A percentile compares a stretch with the other conserved stretches of the same genome.
These are phyloP conservation scores for Mallotus japonicus DNA, from an alignment of 441 rosid species.

Conservation along the genomic window DNA sequence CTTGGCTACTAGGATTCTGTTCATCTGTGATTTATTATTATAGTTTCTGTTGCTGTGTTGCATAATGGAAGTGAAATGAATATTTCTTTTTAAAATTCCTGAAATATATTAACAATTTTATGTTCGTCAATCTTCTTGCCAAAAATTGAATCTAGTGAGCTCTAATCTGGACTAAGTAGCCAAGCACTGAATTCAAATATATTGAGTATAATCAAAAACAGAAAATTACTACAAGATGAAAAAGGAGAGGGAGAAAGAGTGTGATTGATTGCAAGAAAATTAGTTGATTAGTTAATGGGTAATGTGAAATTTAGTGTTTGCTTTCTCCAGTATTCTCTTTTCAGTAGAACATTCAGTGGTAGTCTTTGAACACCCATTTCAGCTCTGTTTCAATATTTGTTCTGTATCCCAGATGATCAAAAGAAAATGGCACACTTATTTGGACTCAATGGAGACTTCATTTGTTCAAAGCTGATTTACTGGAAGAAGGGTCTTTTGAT, in stretches of 20 bases:
- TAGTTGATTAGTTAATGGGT: background rate
- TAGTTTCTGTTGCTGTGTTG: too few relatives aligned
- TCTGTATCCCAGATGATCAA: conserved; percentile 30
- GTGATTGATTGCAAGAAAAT: background rate
- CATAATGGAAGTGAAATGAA: too few relatives aligned
- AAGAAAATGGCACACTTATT: conserved; percentile 40
- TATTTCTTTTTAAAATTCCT: background rate
- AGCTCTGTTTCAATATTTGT: background rate
- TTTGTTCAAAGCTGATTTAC: conserved; percentile 28
- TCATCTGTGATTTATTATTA: too few relatives aligned
- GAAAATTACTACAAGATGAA: background rate
- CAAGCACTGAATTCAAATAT: too few relatives aligned
- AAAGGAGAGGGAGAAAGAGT: background rate
- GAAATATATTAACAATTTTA: background rate
- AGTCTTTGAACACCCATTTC: background rate
- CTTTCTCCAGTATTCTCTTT: too few relatives aligned
- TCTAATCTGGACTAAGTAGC: background rate
- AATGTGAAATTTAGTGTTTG: background rate
- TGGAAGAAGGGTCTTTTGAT: too few relatives aligned
- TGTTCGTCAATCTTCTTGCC: background rate
- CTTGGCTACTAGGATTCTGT: too few relatives aligned
- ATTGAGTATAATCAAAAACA: too few relatives aligned
- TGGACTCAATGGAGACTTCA: conserved; percentile 46
- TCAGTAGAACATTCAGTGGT: background rate
- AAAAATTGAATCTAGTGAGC: background rate